Conservation (phyloP, 768 basidiomycete species). For the Chalciporus piperatus region DNA sequence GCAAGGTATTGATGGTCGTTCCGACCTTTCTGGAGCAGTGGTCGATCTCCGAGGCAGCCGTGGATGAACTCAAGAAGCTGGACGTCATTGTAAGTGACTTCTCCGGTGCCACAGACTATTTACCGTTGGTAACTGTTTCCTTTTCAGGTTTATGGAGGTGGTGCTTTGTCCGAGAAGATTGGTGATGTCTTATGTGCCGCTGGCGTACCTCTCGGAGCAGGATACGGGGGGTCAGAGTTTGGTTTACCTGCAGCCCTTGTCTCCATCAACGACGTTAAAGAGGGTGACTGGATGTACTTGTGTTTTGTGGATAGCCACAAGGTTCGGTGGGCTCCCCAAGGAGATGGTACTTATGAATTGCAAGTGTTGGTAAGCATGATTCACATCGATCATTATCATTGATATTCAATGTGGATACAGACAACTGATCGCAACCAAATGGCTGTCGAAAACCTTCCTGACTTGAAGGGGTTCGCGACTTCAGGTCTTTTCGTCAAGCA, state of each 20-base stretch:
- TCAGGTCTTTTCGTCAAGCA: slow-evolving; percentile 44
- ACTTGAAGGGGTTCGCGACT: slow-evolving; percentile 35
- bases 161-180: slow-evolving; percentile 10
- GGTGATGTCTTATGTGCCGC: slow-evolving; percentile 16
- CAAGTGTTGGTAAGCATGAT: slow-evolving; percentile 32
- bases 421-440: background rate
- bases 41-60: background rate
- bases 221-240: slow-evolving; percentile 24
- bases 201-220: slow-evolving; percentile 10
- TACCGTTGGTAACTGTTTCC: no score
- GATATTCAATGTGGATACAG: slow-evolving; percentile 1
- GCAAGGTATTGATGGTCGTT: slow-evolving; percentile 10
- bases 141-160: slow-evolving; percentile 10
- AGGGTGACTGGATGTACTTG: slow-evolving; percentile 19
- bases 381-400: background rate
- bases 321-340: slow-evolving; percentile 30
- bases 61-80: slow-evolving; percentile 1
- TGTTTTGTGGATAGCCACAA: slow-evolving; percentile 17
- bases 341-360: slow-evolving; percentile 32
- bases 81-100: slow-evolving; percentile 6
- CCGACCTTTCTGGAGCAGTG: slow-evolving; percentile 1
- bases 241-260: slow-evolving; percentile 3
- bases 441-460: slow-evolving; percentile 34
- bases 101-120: no score
- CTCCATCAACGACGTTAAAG: slow-evolving; percentile 2